Conservation (phyloP, 169 alveolate genomes). For the Blepharisma undulans region DNA sequence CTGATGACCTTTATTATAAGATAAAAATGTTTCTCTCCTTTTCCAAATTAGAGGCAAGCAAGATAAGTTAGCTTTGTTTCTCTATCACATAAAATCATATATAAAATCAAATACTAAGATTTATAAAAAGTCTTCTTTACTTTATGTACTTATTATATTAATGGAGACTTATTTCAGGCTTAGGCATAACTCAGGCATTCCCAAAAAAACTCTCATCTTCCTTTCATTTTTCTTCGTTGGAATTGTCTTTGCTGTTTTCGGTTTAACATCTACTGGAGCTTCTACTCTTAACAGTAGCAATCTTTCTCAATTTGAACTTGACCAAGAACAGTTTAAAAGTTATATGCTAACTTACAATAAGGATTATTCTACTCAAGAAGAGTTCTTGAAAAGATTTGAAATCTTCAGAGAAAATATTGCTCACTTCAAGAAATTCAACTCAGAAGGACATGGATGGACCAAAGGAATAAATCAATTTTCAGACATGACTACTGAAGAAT, state of each 20-base stretch:
- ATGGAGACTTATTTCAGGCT: background rate
- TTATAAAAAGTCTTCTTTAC: too few relatives aligned
- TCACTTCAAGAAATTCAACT: background rate
- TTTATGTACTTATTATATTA: too few relatives aligned
- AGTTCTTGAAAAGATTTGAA: background rate
- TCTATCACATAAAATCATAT: too few relatives aligned
- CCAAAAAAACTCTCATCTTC: background rate
- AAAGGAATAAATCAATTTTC: slow-evolving; percentile 9
- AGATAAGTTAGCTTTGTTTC: too few relatives aligned
- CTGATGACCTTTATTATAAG: background rate
- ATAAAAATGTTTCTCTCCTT: background rate
- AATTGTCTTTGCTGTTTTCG: background rate
- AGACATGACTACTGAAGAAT: slow-evolving; percentile 8
- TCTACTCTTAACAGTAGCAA: background rate
- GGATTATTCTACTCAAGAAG: background rate
- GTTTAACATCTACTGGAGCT: background rate
- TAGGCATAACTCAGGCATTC: background rate
- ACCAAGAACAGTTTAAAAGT: background rate
- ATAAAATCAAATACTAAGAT: too few relatives aligned
- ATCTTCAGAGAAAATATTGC: slow-evolving; percentile 20
- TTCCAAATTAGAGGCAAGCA: background rate
- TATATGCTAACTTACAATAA: background rate
- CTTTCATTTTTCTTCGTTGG: background rate
- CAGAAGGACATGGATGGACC: background rate
- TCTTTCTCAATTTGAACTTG: background rate